A percentile compares a stretch with the other conserved stretches of the same genome.
phyloP scores from a whole-genome alignment of 2,329 filamentous ascomycete species.

The Claviceps capensis region DNA sequence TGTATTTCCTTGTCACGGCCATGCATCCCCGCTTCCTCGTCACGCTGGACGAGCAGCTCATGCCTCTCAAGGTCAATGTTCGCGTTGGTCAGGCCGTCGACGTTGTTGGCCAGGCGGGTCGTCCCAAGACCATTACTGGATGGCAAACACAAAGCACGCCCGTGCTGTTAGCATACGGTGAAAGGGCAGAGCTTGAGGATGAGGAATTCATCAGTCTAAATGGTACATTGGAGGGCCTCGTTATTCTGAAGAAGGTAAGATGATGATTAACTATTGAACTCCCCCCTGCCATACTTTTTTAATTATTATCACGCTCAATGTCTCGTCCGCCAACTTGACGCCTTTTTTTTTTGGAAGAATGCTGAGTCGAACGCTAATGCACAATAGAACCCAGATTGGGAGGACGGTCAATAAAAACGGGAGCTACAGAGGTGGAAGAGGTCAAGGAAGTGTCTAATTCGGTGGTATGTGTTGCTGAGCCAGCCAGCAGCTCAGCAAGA shows the following conservation, averaged over 20 bases:
- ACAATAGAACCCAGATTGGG: conserved; percentile 26
- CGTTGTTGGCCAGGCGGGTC: conserved; percentile 90
- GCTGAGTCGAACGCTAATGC: conserved; percentile 8
- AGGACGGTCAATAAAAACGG: conserved; percentile 23
- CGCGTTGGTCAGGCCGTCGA: conserved; percentile 96
- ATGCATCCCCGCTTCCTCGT: conserved; percentile 96
- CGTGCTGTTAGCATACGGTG: conserved; percentile 83
- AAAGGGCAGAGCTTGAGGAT: conserved; percentile 92
- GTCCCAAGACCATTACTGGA: conserved; percentile 96
- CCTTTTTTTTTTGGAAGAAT: too few species aligned
- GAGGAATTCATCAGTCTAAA: conserved; percentile 92
- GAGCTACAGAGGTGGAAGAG: conserved; percentile 1
- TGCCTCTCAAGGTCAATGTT: conserved; percentile 90
- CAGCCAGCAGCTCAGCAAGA: conserved; percentile 2
- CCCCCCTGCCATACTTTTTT: too few species aligned
- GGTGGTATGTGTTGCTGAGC: background rate
- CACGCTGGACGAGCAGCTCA: conserved; percentile 85
- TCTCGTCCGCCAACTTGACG: too few species aligned
- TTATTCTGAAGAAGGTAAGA: conserved; percentile 90
- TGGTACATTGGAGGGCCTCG: conserved; percentile 83
- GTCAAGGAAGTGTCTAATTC: background rate
- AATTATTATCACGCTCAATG: too few species aligned
- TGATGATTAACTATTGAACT: background rate
- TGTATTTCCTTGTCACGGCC: conserved; percentile 92
- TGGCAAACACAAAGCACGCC: conserved; percentile 99